phyloP scores from a whole-genome alignment of 106 monocot genomes.

The Narthecium ossifragum region DNA sequence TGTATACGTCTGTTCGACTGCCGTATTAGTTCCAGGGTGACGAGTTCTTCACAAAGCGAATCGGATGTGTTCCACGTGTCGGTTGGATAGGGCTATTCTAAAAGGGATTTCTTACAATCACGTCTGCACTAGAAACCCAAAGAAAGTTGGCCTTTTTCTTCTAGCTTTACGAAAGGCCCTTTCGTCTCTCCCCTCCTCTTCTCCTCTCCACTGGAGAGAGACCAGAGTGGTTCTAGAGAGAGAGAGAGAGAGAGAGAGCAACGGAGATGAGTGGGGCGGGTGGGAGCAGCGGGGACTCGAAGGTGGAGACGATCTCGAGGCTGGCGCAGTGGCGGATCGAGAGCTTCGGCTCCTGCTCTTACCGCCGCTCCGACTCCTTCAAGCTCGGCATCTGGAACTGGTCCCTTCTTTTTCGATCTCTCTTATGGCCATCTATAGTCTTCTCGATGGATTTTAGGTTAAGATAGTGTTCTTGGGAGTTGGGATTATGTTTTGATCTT shows the following conservation, averaged over 20 bases:
- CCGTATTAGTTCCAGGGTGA: no score
- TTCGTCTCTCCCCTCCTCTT: background rate
- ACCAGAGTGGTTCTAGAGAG: background rate
- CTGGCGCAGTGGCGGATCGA: slow-evolving; percentile 90
- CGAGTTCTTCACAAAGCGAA: no score
- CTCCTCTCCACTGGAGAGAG: background rate
- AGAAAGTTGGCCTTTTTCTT: no score
- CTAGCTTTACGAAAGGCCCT: no score
- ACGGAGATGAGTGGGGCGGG: slow-evolving; percentile 6
- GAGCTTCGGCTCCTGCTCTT: slow-evolving; percentile 63
- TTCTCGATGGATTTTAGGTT: background rate
- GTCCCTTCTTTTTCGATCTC: slow-evolving; percentile 13
- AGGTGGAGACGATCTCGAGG: slow-evolving; percentile 80
- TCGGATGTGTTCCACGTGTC: no score
- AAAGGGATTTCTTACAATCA: no score
- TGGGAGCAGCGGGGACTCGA: slow-evolving; percentile 35
- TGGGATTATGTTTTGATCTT: no score
- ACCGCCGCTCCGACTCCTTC: slow-evolving; percentile 87
- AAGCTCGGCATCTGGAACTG: slow-evolving; percentile 93
- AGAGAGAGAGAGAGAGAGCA: slow-evolving; percentile 2
- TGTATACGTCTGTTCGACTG: no score
- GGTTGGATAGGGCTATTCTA: no score
- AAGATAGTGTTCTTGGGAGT: background rate
- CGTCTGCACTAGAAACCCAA: no score
- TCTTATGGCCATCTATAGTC: background rate